Evolutionary conservation across 23 red algal genomes (phyloP).

Genomic region (Pyropia yezoensis): DNA sequence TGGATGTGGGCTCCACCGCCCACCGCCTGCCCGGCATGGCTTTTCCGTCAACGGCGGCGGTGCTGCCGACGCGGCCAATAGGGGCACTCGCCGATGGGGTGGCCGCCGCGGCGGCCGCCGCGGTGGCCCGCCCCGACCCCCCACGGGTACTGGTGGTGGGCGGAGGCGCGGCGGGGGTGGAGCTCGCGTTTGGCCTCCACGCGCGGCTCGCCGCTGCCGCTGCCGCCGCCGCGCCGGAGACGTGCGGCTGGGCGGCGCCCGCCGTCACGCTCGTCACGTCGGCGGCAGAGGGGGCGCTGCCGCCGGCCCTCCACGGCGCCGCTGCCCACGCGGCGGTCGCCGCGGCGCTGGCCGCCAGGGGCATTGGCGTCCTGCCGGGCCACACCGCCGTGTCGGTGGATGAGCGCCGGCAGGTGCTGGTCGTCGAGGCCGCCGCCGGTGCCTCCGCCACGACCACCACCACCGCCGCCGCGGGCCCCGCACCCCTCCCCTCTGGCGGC

Average conservation of each 20-base stretch:
- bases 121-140: neutral
- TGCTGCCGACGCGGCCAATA: constrained; percentile 59
- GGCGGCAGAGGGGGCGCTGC: neutral
- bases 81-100: constrained; percentile 3
- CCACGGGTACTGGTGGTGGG: constrained; percentile 43
- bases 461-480: too few relatives aligned
- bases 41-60: neutral
- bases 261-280: neutral
- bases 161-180: constrained; percentile 64
- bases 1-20: constrained; percentile 46
- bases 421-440: constrained; percentile 15
- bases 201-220: constrained; percentile 15
- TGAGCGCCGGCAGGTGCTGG: neutral
- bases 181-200: constrained; percentile 59
- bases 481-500: too few relatives aligned
- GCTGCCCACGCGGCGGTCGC: neutral
- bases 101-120: neutral
- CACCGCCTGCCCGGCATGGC: neutral
- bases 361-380: constrained; percentile 18
- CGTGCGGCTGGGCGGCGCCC: too few relatives aligned
- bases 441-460: neutral
- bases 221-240: neutral
- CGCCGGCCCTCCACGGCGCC: neutral
- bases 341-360: constrained; percentile 24
- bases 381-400: constrained; percentile 9